These are phyloP conservation scores for Penicillium silybi DNA, from an alignment of 495 filamentous ascomycete species.

Conservation along the genomic window DNA sequence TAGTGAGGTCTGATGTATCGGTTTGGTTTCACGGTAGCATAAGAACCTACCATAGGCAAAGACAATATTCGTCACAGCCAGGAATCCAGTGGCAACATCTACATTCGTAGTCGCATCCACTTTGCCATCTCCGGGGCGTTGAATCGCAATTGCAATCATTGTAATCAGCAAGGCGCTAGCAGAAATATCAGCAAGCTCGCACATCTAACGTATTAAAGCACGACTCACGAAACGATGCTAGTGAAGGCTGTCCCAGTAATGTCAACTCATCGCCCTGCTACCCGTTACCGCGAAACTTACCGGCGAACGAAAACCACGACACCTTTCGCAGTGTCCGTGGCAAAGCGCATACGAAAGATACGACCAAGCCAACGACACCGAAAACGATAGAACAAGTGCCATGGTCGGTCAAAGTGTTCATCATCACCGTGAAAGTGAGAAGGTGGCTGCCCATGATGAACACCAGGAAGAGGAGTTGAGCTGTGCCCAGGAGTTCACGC, in stretches of 20 bases:
- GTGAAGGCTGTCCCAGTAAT: not conserved
- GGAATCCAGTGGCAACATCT: slow-evolving; percentile 3
- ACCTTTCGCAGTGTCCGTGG: slow-evolving; percentile 56
- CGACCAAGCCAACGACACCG: slow-evolving; percentile 52
- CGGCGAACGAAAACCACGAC: slow-evolving; percentile 50
- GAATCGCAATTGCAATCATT: slow-evolving; percentile 56
- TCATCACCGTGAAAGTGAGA: slow-evolving; percentile 66
- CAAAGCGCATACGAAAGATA: slow-evolving; percentile 57
- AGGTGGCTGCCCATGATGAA: slow-evolving; percentile 74
- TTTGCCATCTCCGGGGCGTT: not conserved
- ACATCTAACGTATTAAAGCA: slow-evolving; percentile 38
- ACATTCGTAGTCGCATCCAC: not conserved
- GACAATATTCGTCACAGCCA: slow-evolving; percentile 26
- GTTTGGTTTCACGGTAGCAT: not conserved
- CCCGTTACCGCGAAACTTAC: not conserved
- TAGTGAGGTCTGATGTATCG: not conserved
- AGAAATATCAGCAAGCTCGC: slow-evolving; percentile 36
- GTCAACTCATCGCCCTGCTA: not conserved
- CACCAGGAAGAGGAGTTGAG: slow-evolving; percentile 58
- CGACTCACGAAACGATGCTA: not conserved
- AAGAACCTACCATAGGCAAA: slow-evolving; percentile 20
- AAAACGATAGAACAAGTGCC: slow-evolving; percentile 61
- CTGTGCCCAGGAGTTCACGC: slow-evolving; percentile 53
- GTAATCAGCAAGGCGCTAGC: slow-evolving; percentile 55
- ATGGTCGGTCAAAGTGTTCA: slow-evolving; percentile 59